Evolutionary conservation across 306 rosid species (phyloP), one percentile per base, ranked within the genome.

Genomic region (Gillenia trifoliata): DNA sequence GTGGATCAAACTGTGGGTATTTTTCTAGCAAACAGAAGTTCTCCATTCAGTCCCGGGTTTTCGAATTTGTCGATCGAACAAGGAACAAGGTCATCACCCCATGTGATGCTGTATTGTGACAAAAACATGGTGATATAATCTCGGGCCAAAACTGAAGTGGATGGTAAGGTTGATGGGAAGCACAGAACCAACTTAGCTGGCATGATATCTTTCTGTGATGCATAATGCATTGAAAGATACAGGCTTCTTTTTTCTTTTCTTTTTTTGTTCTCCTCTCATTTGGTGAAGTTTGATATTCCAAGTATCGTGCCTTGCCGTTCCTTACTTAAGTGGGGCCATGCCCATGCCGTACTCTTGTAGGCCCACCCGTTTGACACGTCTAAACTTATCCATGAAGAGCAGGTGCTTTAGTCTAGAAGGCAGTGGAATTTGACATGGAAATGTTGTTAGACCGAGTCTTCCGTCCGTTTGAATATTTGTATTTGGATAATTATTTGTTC

Each of bases 131-230:
- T 75, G 49, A 26, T 6, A 17, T 30, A 41, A 33, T 0, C 15
- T 8, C 13, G 16, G 19, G 47, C 55, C 41, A 34, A 4, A 63
- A 62, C 20, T 68, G 70, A 66, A 68, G 69, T 64, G 11, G 57
- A 64, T 74, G 78, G 64, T 66, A 56, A 61, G 78, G 78, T 73
- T 31, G 78, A 43, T 66, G 30, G 74, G 78, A 60, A 74, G 66
- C 83, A 68, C 20, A 41, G 17, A 71, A 28, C 61, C 23, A 8
- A 30, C 49, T 57, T 2, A n/a, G n/a, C 4, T 41, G 50, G n/a
- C 22, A 19, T 63, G 49, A 8, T 49, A 50, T 50, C 40, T 6
- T 54, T 71, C 38, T 45, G 40, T 52, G 12, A 64, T 64, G 25
- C 25, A 23, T 20, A 57, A 57, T 43, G 19, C 64, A 57, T 61